A percentile compares a stretch with the other conserved stretches of the same genome.
Conservation (phyloP, 1,284 basidiomycete genomes). For the Papiliotrema flavescens region DNA sequence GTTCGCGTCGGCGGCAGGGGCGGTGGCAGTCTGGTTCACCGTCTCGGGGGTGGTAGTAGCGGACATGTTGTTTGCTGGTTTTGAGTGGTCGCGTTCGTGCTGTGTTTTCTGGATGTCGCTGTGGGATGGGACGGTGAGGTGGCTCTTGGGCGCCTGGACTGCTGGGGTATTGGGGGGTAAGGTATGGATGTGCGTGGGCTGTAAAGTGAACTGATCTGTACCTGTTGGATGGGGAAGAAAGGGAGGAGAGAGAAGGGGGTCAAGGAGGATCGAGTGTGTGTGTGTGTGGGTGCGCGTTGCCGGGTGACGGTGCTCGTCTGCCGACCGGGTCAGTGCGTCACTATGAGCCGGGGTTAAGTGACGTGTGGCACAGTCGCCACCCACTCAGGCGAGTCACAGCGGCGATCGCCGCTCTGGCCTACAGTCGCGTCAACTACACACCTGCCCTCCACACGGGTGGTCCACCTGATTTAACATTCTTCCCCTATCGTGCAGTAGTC, state of each 20-base stretch:
- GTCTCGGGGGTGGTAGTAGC: slow-evolving; percentile 10
- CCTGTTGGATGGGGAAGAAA: slow-evolving; percentile 4
- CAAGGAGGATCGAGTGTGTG: not conserved
- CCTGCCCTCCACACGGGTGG: too few relatives aligned
- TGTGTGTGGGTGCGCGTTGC: not conserved
- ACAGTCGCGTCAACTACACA: too few relatives aligned
- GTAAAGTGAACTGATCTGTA: slow-evolving; percentile 13
- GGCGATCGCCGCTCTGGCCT: too few relatives aligned
- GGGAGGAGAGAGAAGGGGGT: slow-evolving; percentile 7
- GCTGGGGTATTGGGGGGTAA: slow-evolving; percentile 2
- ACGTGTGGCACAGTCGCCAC: not conserved
- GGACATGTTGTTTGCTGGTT: slow-evolving; percentile 13
- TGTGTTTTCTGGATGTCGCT: not conserved
- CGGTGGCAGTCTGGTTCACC: not conserved
- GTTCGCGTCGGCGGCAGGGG: not conserved
- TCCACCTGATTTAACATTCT: too few relatives aligned
- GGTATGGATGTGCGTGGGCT: not conserved
- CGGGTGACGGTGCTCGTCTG: too few relatives aligned
- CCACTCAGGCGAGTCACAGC: too few relatives aligned
- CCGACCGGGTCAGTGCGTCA: too few relatives aligned
- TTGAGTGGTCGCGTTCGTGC: not conserved
- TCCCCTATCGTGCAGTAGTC: too few relatives aligned
- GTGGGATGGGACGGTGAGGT: not conserved
- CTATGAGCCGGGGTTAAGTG: too few relatives aligned
- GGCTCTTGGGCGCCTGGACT: not conserved